phyloP scores from a whole-genome alignment of 805 yeast species.

The Ogataea nitratoaversa region DNA sequence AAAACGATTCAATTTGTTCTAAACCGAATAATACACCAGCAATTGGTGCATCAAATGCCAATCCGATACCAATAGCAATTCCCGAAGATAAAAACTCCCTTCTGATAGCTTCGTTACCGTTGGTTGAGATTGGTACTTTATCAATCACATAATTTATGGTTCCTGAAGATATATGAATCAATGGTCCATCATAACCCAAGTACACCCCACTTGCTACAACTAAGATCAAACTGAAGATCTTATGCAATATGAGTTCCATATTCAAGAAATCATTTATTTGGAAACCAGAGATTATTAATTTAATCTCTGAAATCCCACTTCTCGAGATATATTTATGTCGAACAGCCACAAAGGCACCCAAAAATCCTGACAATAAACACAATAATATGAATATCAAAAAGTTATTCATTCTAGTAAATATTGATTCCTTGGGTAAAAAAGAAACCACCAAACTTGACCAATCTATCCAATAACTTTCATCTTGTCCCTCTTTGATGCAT shows the following conservation, averaged over 20 bases:
- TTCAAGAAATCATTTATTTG: constrained; percentile 51
- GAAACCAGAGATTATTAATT: constrained; percentile 63
- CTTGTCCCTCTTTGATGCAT: constrained; percentile 24
- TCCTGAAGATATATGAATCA: constrained; percentile 74
- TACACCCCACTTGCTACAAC: constrained; percentile 75
- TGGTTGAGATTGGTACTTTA: constrained; percentile 22
- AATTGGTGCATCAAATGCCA: constrained; percentile 82
- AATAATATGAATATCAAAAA: constrained; percentile 35
- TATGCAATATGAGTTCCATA: constrained; percentile 46
- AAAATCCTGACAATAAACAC: constrained; percentile 35
- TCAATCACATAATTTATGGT: constrained; percentile 39
- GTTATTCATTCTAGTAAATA: constrained; percentile 21
- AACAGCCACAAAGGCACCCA: constrained; percentile 32
- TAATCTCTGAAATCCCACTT: constrained; percentile 74
- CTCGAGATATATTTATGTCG: constrained; percentile 37
- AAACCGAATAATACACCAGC: constrained; percentile 81
- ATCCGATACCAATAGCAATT: constrained; percentile 78
- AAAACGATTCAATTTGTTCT: constrained; percentile 63
- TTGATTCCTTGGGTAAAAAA: constrained; percentile 21
- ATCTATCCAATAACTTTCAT: constrained; percentile 17
- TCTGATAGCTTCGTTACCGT: constrained; percentile 49
- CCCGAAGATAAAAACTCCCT: constrained; percentile 72
- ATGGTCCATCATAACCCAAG: constrained; percentile 85
- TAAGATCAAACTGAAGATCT: constrained; percentile 54
- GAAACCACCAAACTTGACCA: constrained; percentile 33